Evolutionary conservation across 257 asterid genomes (phyloP), one percentile per base, ranked within the genome.

Genomic region (Nicotiana knightiana): DNA sequence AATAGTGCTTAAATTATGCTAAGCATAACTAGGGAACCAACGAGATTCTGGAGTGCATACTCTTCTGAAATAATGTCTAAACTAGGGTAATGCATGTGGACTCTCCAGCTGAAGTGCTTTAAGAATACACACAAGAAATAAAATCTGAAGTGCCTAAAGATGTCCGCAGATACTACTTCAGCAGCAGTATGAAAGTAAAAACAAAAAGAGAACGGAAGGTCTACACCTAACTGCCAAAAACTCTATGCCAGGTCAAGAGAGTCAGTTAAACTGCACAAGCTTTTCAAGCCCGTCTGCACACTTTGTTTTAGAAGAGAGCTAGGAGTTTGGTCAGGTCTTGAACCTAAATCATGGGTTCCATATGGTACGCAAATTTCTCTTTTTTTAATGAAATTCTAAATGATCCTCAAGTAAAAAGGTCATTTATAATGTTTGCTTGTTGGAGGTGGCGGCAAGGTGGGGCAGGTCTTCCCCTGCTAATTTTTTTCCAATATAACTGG

Each of bases 151-250:
- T 17, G 28, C 30, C 76, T 33, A 71, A 46, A 48, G 59, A 70
- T 70, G 58, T 39, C 55, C 55, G 21, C 18, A 70, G 33, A 43
- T 43, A 70, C 33, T n/a, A 70, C 7, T 70, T 43, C 33, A 43
- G 77, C 9, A 8, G 35, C 35, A n/a, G 35, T 70, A 43, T 43
- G 58, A 70, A 43, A 12, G 35, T 21, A 70, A 37, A 43, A 21
- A 37, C 32, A 70, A 70, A 55, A 70, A 70, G 77, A 12, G 77
- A 48, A 26, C 62, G 15, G 62, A 73, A 73, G 43, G 21, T 26
- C 63, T 75, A 51, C 80, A 71, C 46, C 63, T 75, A 75, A 26
- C 80, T 75, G 63, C 79, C 63, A 51, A 75, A 54, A 51, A 51
- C 16, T 51, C 80, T 15, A 28, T 51, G 64, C 30, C 46, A 15